A percentile compares a stretch with the other conserved stretches of the same genome.
Evolutionary conservation across 108 stramenopile genomes (phyloP).

Genomic region (Discostella stelligeroides): DNA sequence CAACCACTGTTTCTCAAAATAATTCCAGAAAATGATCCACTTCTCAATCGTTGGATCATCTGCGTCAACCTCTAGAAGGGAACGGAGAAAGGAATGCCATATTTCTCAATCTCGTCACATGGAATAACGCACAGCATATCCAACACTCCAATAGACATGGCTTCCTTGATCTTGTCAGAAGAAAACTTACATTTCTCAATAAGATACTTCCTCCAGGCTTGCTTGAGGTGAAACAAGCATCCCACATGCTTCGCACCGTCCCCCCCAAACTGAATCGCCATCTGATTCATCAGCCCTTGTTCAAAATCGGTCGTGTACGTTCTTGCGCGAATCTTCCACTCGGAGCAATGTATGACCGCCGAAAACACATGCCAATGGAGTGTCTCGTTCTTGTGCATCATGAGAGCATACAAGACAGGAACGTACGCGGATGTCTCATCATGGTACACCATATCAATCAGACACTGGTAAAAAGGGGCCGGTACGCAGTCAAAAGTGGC

Average conservation of each 20-base stretch:
- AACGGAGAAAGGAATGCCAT: constrained; percentile 27
- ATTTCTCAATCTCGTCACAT: too few species aligned
- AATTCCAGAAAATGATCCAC: constrained; percentile 24
- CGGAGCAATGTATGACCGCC: background rate
- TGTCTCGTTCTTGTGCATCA: too few species aligned
- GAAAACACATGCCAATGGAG: constrained; percentile 12
- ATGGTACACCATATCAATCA: constrained; percentile 10
- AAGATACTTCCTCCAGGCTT: background rate
- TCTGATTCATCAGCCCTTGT: background rate
- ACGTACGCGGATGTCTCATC: background rate
- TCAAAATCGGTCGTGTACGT: constrained; percentile 16
- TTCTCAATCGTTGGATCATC: constrained; percentile 4
- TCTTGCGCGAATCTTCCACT: background rate
- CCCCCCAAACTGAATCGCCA: background rate
- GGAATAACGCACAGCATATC: constrained; percentile 11
- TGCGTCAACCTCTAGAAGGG: constrained; percentile 6
- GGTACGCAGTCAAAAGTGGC: constrained; percentile 10
- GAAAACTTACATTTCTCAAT: too few species aligned
- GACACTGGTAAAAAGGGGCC: constrained; percentile 14
- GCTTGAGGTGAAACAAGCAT: background rate
- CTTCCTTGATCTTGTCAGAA: too few species aligned
- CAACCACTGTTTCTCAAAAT: constrained; percentile 31
- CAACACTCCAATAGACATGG: constrained; percentile 9
- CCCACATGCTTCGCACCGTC: background rate
- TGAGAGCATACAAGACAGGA: constrained; percentile 18